Base-by-base conservation (phyloP, 768 basidiomycete genomes). In the Neoboletus brunneissimus region DNA sequence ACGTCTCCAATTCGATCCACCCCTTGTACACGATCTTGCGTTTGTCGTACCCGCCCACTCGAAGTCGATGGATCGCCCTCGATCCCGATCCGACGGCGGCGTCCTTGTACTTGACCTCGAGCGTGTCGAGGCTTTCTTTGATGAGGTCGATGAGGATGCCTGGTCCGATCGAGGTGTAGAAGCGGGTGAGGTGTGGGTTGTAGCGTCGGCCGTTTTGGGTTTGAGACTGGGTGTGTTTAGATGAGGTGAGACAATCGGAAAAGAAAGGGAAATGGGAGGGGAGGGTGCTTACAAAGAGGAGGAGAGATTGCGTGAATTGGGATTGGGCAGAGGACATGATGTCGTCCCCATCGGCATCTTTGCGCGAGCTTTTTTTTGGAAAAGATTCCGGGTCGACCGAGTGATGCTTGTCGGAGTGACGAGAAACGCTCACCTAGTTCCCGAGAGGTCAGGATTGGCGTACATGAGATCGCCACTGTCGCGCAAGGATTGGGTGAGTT, bases 221-320 rank as follows among this genome's bases (percentile, higher is more conserved):
- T 79, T 94, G 89, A 0, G 91, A 89, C 92, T 94, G 63, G 12
- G 31, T 47, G 16, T 11, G 16, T 32, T 31, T 8, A 6, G 9
- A n/a, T 12, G 18, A 0, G 11, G 35, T 25, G 6, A 13, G 49
- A 22, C 5, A 22, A 2, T 37, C 13, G 23, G 22, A 15, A 41
- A 27, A 10, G 5, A 4, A 22, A 20, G 8, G 23, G 29, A n/a
- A n/a, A n/a, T n/a, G n/a, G n/a, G n/a, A n/a, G n/a, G n/a, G n/a
- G n/a, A n/a, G 37, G 29, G 31, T 54, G 55, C 88, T 55, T 62
- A 93, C 91, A 76, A 93, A 94, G 50, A 94, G 80, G 76, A 90
- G 81, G 18, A 94, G 77, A 0, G 84, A 77, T 63, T 90, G 88
- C 0, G 90, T 90, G 70, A 94, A 94, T 62, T 91, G 89, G 0